Evolutionary conservation across 106 monocot genomes (phyloP), one percentile per base, ranked within the genome.

Genomic region (Dendrobium chrysotoxum): DNA sequence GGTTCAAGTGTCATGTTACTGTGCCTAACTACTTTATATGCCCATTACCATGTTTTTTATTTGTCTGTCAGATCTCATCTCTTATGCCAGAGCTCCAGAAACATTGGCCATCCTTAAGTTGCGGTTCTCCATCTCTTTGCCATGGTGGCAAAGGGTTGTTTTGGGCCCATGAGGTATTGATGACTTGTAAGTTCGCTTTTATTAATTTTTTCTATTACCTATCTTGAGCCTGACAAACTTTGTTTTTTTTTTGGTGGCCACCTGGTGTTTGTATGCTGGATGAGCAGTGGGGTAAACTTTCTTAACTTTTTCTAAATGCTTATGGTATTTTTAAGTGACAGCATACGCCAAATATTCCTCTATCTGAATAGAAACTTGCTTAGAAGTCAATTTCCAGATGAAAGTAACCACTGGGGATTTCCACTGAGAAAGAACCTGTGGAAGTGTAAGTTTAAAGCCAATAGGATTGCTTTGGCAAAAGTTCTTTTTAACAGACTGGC

Each of bases 141-240:
- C 86, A 87, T 77, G 91, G 95, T 80, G 88, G 92, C 72, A 99
- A 88, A 76, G 98, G 98, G 23, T 80, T 85, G 7, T 91, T 99
- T 80, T 99, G 98, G 98, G 98, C 84, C n/a, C 98, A 99, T 85
- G 95, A 99, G 92, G 98, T 99, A 81, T 39, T 58, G 77, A 31
- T 61, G 45, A 31, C 66, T 72, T 84, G 15, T 30, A 46, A 5
- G 16, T 4, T 2, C 40, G 64, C 26, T 57, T 83, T 57, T 45
- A 35, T 75, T 38, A 66, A 61, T 35, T 50, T 73, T 47, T 23
- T 66, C n/a, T 46, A 20, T 77, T 54, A 66, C 6, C 50, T 26
- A 28, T 65, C 23, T 75, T 66, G 80, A 13, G 35, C 67, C 61
- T 73, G 28, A 64, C 55, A 30, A 68, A 58, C 40, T 77, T 75